A percentile compares a stretch with the other conserved stretches of the same genome.
These are phyloP conservation scores for Cenchrus americanus DNA, from an alignment of 176 grass and related monocot species.

Conservation along the genomic window DNA sequence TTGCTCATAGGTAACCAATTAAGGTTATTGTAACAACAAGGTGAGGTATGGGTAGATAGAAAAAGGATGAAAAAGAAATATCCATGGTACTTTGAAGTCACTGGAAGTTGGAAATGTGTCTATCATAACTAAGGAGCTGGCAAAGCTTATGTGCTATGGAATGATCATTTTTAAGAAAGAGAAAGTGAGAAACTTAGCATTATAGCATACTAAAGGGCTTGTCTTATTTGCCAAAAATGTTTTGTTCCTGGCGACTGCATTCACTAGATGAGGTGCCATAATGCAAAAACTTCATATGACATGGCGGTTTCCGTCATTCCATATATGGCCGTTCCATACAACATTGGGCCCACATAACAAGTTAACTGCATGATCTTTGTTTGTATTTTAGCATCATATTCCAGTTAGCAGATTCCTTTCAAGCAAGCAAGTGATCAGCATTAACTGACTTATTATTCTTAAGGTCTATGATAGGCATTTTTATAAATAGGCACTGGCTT, in stretches of 20 bases:
- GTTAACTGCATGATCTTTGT: neutral
- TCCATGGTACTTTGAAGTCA: neutral
- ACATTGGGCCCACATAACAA: neutral
- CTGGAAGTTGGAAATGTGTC: neutral
- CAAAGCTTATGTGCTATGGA: neutral
- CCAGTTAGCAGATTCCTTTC: neutral
- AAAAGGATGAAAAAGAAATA: neutral
- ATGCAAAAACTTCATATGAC: slow-evolving; percentile 2
- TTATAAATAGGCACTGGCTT: neutral
- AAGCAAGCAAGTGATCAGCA: neutral
- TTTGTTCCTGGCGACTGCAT: neutral
- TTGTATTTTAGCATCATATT: slow-evolving; percentile 9
- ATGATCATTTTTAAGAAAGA: neutral
- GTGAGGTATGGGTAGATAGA: neutral
- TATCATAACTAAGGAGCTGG: slow-evolving; percentile 19
- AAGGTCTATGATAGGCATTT: neutral
- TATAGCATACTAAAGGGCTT: neutral
- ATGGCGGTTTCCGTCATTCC: neutral
- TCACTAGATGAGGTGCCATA: neutral
- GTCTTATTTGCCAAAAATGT: neutral
- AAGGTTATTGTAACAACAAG: neutral
- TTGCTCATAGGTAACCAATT: neutral
- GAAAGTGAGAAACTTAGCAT: neutral
- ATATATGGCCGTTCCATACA: neutral
- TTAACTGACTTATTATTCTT: neutral